A percentile compares a stretch with the other conserved stretches of the same genome.
phyloP scores from a whole-genome alignment of 331 rosid species.

The Prunus yedoensis region DNA sequence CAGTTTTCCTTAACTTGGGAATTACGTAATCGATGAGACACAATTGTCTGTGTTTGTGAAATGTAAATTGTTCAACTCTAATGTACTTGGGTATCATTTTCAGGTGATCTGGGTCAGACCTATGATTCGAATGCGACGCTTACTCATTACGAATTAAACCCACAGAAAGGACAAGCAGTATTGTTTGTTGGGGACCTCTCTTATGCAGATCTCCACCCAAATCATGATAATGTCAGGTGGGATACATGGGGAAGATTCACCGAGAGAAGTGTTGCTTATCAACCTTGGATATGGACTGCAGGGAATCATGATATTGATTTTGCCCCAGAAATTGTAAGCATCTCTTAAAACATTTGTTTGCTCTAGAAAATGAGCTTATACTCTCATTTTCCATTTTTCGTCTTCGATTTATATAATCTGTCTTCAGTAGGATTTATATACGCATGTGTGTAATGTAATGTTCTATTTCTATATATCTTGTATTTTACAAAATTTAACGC shows the following conservation, averaged over 20 bases:
- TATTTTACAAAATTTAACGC: too few relatives aligned
- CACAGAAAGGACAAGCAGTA: slow-evolving; percentile 38
- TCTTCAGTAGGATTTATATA: neutral
- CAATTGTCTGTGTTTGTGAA: neutral
- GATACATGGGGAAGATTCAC: slow-evolving; percentile 48
- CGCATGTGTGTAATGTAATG: too few relatives aligned
- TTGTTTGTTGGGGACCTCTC: slow-evolving; percentile 50
- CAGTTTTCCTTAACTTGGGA: neutral
- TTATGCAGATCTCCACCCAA: slow-evolving; percentile 38
- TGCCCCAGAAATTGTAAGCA: slow-evolving; percentile 43
- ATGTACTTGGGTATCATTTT: neutral
- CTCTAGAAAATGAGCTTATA: neutral
- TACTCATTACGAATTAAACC: slow-evolving; percentile 36
- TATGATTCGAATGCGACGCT: slow-evolving; percentile 35
- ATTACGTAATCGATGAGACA: neutral
- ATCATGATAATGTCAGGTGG: slow-evolving; percentile 45
- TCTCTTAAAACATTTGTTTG: neutral
- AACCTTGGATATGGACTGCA: slow-evolving; percentile 59
- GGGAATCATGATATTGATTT: slow-evolving; percentile 51
- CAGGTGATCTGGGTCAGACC: slow-evolving; percentile 53
- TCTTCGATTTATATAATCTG: neutral
- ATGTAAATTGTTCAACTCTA: neutral
- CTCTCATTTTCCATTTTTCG: neutral
- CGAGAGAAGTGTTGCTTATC: slow-evolving; percentile 51
- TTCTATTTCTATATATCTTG: too few relatives aligned